A percentile compares a stretch with the other conserved stretches of the same genome.
Evolutionary conservation across 352 stramenopile genomes (phyloP).

Genomic region (Peronospora farinosa): DNA sequence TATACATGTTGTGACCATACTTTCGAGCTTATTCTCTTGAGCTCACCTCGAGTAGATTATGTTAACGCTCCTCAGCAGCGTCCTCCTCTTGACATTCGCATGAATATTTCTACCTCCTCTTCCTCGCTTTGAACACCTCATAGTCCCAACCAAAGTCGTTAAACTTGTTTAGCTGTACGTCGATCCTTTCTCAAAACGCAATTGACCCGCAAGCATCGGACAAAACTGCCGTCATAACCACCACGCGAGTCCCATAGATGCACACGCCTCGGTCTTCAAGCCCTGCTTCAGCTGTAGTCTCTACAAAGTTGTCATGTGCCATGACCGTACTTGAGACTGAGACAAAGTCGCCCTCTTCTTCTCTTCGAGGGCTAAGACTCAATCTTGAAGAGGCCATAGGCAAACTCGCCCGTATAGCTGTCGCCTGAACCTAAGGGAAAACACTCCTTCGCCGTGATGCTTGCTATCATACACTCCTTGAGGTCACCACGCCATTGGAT

Average conservation of each 20-base stretch:
- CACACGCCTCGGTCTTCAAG: slow-evolving; percentile 48
- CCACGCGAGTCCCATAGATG: slow-evolving; percentile 47
- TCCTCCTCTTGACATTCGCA: slow-evolving; percentile 14
- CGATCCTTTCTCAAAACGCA: too few relatives aligned
- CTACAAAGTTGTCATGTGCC: slow-evolving; percentile 34
- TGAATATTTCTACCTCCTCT: too few relatives aligned
- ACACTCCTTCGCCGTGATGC: slow-evolving; percentile 50
- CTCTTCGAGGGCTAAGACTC: slow-evolving; percentile 17
- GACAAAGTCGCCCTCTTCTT: slow-evolving; percentile 59
- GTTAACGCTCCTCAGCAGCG: slow-evolving; percentile 32
- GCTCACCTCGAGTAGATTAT: too few relatives aligned
- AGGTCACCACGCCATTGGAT: slow-evolving; percentile 62
- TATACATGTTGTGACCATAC: too few relatives aligned
- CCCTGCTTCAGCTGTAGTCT: slow-evolving; percentile 44
- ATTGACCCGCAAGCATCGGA: slow-evolving; percentile 50
- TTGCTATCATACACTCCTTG: slow-evolving; percentile 72
- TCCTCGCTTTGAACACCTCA: slow-evolving; percentile 20
- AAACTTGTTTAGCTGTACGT: slow-evolving; percentile 45
- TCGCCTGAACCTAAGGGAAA: slow-evolving; percentile 40
- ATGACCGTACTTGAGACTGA: slow-evolving; percentile 47
- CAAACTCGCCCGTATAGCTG: slow-evolving; percentile 55
- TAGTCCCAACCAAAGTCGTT: slow-evolving; percentile 49
- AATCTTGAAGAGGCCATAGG: slow-evolving; percentile 32
- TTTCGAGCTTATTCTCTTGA: too few relatives aligned
- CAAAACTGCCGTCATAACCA: slow-evolving; percentile 66